Evolutionary conservation across 2,329 filamentous ascomycete genomes (phyloP).

Genomic region (Eutypa lata): DNA sequence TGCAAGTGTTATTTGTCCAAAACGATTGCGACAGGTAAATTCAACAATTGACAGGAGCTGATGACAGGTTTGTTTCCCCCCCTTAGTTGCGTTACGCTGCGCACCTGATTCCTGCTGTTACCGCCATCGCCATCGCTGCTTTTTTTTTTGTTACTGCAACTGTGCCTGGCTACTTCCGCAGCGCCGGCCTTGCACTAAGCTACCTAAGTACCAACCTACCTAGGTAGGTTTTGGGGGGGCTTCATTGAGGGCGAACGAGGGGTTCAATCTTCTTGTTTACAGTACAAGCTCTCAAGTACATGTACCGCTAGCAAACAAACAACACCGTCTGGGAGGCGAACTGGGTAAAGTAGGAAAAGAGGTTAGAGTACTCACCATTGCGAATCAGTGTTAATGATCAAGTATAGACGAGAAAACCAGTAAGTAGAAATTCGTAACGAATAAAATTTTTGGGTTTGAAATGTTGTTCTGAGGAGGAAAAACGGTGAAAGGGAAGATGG

Average conservation of each 20-base stretch:
- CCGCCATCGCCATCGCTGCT: neutral
- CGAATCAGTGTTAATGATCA: neutral
- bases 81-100: neutral
- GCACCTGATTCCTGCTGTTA: neutral
- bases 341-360: neutral
- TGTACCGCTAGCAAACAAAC: neutral
- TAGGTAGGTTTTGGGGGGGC: neutral
- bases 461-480: neutral
- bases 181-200: slow-evolving; percentile 23
- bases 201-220: too few species aligned
- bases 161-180: slow-evolving; percentile 19
- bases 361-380: neutral
- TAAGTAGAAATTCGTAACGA: neutral
- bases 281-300: neutral
- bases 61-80: neutral
- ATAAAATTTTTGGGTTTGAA: neutral
- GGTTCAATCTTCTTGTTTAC: neutral
- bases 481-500: neutral
- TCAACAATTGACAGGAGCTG: neutral
- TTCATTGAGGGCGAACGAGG: neutral
- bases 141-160: slow-evolving; percentile 2
- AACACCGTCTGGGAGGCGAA: neutral
- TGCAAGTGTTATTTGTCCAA: neutral
- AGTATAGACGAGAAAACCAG: neutral
- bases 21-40: neutral